phyloP scores from a whole-genome alignment of 2,329 filamentous ascomycete genomes.

The Mariannaea sp. region DNA sequence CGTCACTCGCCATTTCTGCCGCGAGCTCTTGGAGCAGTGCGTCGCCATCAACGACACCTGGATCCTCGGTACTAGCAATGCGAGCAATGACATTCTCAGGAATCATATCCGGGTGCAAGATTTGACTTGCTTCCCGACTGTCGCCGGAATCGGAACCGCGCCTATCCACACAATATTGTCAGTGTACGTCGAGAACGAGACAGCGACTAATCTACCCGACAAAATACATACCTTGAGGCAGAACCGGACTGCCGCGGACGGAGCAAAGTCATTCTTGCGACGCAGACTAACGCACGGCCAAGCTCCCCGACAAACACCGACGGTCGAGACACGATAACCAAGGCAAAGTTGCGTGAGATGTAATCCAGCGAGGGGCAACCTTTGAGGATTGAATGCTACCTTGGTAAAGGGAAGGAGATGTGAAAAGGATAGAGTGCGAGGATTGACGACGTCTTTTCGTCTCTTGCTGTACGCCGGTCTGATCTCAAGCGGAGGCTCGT shows the following conservation, averaged over 20 bases:
- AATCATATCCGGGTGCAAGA: too few species aligned
- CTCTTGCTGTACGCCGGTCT: too few species aligned
- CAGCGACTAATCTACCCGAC: background rate
- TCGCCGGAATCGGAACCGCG: background rate
- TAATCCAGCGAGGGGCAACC: too few species aligned
- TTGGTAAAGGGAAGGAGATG: too few species aligned
- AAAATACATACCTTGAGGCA: background rate
- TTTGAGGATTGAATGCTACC: too few species aligned
- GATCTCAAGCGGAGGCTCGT: too few species aligned
- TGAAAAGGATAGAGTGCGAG: too few species aligned
- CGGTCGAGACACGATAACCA: background rate
- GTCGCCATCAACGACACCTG: background rate
- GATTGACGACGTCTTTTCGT: too few species aligned
- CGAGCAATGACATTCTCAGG: slow-evolving; percentile 12
- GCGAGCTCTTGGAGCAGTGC: slow-evolving; percentile 3
- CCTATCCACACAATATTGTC: background rate
- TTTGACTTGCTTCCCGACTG: too few species aligned
- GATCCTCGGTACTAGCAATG: background rate
- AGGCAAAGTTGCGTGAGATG: background rate
- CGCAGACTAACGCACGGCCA: background rate
- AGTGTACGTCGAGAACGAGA: slow-evolving; percentile 2
- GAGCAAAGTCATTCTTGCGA: slow-evolving; percentile 9
- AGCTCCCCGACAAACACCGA: background rate
- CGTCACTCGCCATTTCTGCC: background rate
- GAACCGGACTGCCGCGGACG: slow-evolving; percentile 14